Base-by-base conservation (phyloP, 371 early-diverging fungal species). In the Mucor racemosus region DNA sequence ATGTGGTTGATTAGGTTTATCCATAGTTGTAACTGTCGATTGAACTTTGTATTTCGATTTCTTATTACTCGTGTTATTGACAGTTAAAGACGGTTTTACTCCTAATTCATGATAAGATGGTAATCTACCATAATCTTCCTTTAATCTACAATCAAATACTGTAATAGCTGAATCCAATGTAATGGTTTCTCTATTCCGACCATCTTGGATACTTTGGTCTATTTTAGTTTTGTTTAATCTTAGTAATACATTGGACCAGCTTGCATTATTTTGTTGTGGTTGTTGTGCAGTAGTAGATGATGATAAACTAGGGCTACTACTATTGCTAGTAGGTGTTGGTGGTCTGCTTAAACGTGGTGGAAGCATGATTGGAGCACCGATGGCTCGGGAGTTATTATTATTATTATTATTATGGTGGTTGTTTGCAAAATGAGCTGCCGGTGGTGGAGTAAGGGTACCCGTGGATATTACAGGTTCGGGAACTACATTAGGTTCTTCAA, bases 51-150 rank as follows among this genome's bases (percentile, higher is more conserved):
- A 36, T 15, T 61, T 59, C 4, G 26, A 31, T 14, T 48, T 46
- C n/a, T 67, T 62, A 19, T 66, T 62, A 31, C 46, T 36, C 11
- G 26, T 57, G 9, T 15, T 31, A 26, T 46, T 36, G 35, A 55
- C 35, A 55, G 48, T 36, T 34, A 62, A 39, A 4, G 73, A 41
- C 9, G 67, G 63, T n/a, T 68, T 65, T 15, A 69, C 65, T 5
- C 75, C 80, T 21, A 80, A 55, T 61, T 80, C 79, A 65, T 69
- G 75, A 41, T 82, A 82, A 21, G 79, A 77, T 1, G 82, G 82
- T 14, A 82, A 42, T 17, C 69, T 60, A 15, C 76, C 77, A 67
- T 77, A 82, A 54, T 82, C 82, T 70, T 82, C 82, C 56, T 79
- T 82, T 8, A 80, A 41, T 13, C 81, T 68, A 40, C 81, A 80